Conservation (phyloP, 257 asterid species). For the Primulina eburnea region DNA sequence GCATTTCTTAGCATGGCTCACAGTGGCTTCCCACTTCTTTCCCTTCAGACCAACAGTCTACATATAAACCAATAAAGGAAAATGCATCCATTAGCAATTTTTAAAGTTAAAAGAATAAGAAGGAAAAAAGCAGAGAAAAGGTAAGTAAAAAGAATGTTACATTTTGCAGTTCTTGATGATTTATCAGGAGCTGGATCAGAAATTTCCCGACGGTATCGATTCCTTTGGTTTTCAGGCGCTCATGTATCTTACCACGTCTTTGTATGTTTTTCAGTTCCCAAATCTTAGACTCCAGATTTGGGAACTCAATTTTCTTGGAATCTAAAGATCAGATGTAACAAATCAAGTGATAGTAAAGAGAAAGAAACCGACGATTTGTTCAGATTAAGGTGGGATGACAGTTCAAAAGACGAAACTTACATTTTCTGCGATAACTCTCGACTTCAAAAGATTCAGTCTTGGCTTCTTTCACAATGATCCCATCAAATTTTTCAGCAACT, state of each 20-base stretch:
- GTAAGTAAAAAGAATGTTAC: conserved; percentile 30
- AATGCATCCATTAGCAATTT: too few relatives aligned
- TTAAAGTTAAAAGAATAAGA: too few relatives aligned
- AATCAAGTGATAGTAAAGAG: too few relatives aligned
- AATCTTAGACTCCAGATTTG: conserved; percentile 44
- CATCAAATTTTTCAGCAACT: conserved; percentile 14
- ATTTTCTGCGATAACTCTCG: conserved; percentile 28
- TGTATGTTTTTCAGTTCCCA: conserved; percentile 34
- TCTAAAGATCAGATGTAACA: conserved; percentile 34
- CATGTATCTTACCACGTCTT: conserved; percentile 24
- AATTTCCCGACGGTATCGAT: conserved; percentile 51
- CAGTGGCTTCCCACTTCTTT: conserved; percentile 37
- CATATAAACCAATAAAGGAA: neutral
- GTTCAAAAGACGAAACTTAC: conserved; percentile 19
- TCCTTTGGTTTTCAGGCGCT: conserved; percentile 24
- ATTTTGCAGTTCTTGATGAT: conserved; percentile 38
- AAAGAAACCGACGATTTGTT: too few relatives aligned
- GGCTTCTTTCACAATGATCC: conserved; percentile 28
- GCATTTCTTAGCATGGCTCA: conserved; percentile 52
- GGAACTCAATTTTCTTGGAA: conserved; percentile 38
- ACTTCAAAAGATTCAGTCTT: conserved; percentile 32
- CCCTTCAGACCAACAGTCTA: conserved; percentile 36
- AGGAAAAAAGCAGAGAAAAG: neutral
- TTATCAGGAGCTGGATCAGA: conserved; percentile 37
- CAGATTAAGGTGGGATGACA: too few relatives aligned